Base-by-base conservation (phyloP, 2,329 filamentous ascomycete species). In the Calonectria leucothoes region DNA sequence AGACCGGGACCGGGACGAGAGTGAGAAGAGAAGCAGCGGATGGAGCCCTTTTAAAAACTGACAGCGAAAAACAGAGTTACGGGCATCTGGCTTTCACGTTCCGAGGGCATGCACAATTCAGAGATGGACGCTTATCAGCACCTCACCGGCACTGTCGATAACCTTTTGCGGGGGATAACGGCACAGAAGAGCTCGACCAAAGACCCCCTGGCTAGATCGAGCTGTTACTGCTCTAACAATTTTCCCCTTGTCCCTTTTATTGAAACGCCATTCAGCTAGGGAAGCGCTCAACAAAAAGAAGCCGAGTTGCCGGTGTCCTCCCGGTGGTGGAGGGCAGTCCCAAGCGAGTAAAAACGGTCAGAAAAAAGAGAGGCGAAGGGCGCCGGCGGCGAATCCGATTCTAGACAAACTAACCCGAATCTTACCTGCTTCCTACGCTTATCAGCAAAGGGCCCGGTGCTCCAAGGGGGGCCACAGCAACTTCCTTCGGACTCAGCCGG, bases 401-500 rank as follows among this genome's bases (percentile, higher is more conserved):
- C 55, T 2, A 39, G 55, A 8, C 35, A 61, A 61, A 61, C 33
- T 61, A 35, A 27, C 55, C 65, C 64, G 49, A 20, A 14, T 55
- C 31, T 12, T 45, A 12, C 42, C 8, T n/a, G 4, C 42, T 45
- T 45, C 15, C 45, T 31, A 31, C 49, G 37, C 75, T 73, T 77
- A 75, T 76, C 69, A 73, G 65, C 52, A 33, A 66, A 33, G 52
- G 52, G 25, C 48, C 57, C 57, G 72, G 23, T 55, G 27, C 76
- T 74, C 75, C 66, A 42, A 51, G 78, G 73, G 72, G 75, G 55
- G 37, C 59, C 59, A 55, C 31, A n/a, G n/a, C 52, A 42, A 20
- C 15, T 71, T 33, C 42, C 64, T 67, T 78, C 79, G 79, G 79
- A 80, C 74, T 49, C 77, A 70, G 79, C 76, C 79, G 77, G 66